These are phyloP conservation scores for Amphirosellinia nigrospora DNA, from an alignment of 495 filamentous ascomycete species.

Conservation along the genomic window DNA sequence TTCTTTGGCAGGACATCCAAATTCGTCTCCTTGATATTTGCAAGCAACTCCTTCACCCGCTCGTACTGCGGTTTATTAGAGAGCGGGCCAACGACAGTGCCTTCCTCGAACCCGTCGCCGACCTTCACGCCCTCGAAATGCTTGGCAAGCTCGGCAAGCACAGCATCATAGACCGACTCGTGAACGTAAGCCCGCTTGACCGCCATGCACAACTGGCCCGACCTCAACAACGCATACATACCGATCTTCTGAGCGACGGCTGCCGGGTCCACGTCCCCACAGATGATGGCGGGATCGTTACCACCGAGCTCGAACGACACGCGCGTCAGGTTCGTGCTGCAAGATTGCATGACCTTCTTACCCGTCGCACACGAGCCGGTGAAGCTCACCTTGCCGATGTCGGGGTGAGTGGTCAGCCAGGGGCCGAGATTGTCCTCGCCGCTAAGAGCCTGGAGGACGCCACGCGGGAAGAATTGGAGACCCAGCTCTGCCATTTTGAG, in stretches of 20 bases:
- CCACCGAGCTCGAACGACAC: constrained; percentile 64
- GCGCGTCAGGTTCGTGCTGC: constrained; percentile 59
- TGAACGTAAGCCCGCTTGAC: constrained; percentile 67
- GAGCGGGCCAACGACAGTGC: constrained; percentile 50
- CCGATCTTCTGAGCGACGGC: constrained; percentile 57
- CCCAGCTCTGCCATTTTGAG: constrained; percentile 19
- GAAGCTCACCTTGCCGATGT: constrained; percentile 65
- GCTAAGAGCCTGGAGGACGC: constrained; percentile 7
- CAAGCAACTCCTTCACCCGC: constrained; percentile 52
- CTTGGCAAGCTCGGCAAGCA: constrained; percentile 53
- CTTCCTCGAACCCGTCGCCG: constrained; percentile 25
- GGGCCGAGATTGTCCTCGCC: constrained; percentile 1
- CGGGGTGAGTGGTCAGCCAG: constrained; percentile 20
- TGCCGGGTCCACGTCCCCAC: constrained; percentile 63
- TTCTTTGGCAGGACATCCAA: constrained; percentile 45
- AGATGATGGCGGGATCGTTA: constrained; percentile 66
- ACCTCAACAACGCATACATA: constrained; percentile 56
- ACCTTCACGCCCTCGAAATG: constrained; percentile 52
- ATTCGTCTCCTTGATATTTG: constrained; percentile 49
- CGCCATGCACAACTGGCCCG: constrained; percentile 63
- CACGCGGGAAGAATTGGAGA: constrained; percentile 10
- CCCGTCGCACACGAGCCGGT: constrained; percentile 63
- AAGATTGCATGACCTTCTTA: constrained; percentile 60
- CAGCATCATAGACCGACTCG: constrained; percentile 59
- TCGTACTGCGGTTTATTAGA: constrained; percentile 60